These are phyloP conservation scores for Fulvia fulva DNA, from an alignment of 2,329 filamentous ascomycete genomes.

Conservation along the genomic window DNA sequence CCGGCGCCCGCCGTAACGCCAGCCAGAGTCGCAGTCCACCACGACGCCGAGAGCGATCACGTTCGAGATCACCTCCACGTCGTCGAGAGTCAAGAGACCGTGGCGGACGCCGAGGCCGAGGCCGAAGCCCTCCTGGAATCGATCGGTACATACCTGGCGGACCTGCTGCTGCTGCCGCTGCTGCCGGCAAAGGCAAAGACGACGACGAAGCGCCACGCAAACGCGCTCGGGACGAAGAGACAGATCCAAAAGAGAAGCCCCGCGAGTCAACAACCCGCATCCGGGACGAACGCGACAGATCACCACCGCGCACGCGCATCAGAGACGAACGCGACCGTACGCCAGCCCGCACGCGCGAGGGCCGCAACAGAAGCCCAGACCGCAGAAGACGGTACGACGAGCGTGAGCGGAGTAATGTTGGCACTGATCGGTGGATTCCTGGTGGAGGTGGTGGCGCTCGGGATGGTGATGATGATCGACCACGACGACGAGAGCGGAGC, in stretches of 20 bases:
- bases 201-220: conserved; percentile 26
- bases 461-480: conserved; percentile 6
- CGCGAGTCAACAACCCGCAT: background rate
- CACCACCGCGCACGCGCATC: background rate
- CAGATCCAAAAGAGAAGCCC: background rate
- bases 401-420: conserved; percentile 30
- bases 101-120: conserved; percentile 26
- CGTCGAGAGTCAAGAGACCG: conserved; percentile 14
- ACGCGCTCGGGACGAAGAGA: conserved; percentile 11
- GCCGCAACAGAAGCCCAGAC: background rate
- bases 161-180: conserved; percentile 9
- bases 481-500: conserved; percentile 8
- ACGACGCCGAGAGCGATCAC: conserved; percentile 16
- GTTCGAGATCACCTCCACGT: conserved; percentile 19
- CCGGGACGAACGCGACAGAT: conserved; percentile 2
- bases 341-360: conserved; percentile 1
- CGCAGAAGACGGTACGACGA: conserved; percentile 16
- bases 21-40: conserved; percentile 26
- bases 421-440: conserved; percentile 33
- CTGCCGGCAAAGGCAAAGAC: conserved; percentile 7
- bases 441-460: conserved; percentile 22
- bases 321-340: conserved; percentile 6
- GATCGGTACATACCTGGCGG: conserved; percentile 40
- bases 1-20: conserved; percentile 16
- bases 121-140: conserved; percentile 32